Base-by-base conservation (phyloP, 2,329 filamentous ascomycete genomes). In the Aspergillus proliferans region DNA sequence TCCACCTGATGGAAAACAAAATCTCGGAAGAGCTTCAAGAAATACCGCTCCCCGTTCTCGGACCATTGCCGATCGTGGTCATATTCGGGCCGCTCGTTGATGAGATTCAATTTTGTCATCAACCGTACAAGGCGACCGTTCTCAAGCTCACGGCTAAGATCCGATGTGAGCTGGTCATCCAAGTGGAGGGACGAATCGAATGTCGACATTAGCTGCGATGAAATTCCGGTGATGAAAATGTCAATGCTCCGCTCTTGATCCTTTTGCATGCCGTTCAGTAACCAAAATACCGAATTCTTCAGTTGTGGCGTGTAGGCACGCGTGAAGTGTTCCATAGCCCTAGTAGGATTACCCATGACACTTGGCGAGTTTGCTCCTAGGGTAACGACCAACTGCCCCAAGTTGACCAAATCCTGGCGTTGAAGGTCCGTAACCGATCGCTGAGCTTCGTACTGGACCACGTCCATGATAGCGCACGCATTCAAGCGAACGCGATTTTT, bases 1-100 rank as follows among this genome's bases (percentile, higher is more conserved):
- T 97, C 90, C 10, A 96, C 90, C 63, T 95, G 91, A 68, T 98
- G 93, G 71, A 97, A 98, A 38, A 96, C 88, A 61, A 94, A 97
- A 70, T 98, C 93, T 45, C 93, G 83, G 76, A 97, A 97, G 7
- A 98, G 79, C 71, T 95, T 96, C 55, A 98, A 77, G 65, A 88
- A 87, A 67, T 95, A 97, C 24, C 91, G 83, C 61, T 95, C 89
- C 22, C 92, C 92, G 43, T 87, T 93, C 68, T 97, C 92, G 4
- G 89, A 88, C 92, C 93, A 98, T 44, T 81, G 77, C 0, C 79
- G 74, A 52, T 91, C 86, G 38, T 84, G 83, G 47, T 88, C 87
- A 53, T 87, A 86, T 63, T 97, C 92, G 1, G 86, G 88, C 9
- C 93, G 83, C 68, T 98, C 93, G 62, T 93, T 93, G 65, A 98